Base-by-base conservation (phyloP, 2,329 filamentous ascomycete genomes). In the Phialocephala subalpina region DNA sequence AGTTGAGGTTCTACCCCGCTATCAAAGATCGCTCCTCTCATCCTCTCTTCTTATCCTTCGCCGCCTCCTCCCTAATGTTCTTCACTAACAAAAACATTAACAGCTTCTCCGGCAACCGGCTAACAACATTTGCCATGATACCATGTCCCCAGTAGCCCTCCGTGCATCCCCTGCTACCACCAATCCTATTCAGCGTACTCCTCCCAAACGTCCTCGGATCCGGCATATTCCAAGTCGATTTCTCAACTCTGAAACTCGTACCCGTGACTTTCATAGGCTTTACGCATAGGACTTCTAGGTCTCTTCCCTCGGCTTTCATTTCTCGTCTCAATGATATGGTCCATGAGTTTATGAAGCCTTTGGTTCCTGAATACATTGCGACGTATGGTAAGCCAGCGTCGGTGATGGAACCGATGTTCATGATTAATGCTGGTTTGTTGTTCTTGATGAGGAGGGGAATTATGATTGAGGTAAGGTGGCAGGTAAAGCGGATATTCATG, bases 341-440 rank as follows among this genome's bases (percentile, higher is more conserved):
- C 38, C 40, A 63, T 3, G 18, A 35, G n/a, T 35, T 77, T 42
- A 81, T 76, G 70, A 81, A 86, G 2, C 77, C 80, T 74, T 87
- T 87, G 33, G 79, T 76, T 0, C 76, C 78, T 9, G 78, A 76
- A 74, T 87, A 87, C 2, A 80, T 71, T 8, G 74, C 73, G 1
- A 86, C 67, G 66, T 82, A 82, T 0, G 86, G 86, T 14, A 84
- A 64, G 0, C 82, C 82, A 18, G 77, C 71, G 56, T 82, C 79
- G 2, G 82, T 76, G 3, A 82, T 67, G 3, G 82, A 84, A 7
- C 83, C 82, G 36, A 86, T 77, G 69, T 84, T 87, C 68, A 88
- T 62, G 60, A 88, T 76, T 5, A 88, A 75, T 1, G 79, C 75
- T 0, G 84, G 83, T 0, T 72, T 68, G 60, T 77, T 80, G 25